Evolutionary conservation across 179 eudicot species (phyloP).

Genomic region (Beta corolliflora): DNA sequence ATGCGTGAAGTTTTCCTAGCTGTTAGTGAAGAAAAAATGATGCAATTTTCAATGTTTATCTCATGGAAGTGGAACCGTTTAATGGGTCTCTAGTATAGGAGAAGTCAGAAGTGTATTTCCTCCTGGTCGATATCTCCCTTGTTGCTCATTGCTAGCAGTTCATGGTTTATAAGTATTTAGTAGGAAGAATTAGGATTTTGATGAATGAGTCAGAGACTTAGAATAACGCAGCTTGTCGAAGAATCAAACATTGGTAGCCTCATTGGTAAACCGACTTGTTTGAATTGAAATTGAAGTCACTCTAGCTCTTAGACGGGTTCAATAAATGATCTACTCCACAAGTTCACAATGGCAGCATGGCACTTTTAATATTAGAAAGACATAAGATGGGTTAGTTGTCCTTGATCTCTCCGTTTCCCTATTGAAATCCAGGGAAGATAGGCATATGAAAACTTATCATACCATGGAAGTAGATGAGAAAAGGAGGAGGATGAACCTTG

Average conservation of each 20-base stretch:
- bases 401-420: neutral
- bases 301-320: neutral
- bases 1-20: neutral
- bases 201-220: neutral
- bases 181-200: neutral
- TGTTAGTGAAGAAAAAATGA: neutral
- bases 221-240: neutral
- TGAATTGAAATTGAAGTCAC: neutral
- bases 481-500: neutral
- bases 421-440: neutral
- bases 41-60: neutral
- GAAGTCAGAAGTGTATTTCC: neutral
- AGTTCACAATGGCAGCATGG: no score
- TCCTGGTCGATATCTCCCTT: neutral
- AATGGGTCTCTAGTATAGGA: neutral
- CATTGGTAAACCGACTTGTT: neutral
- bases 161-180: neutral
- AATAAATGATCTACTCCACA: no score
- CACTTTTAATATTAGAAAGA: neutral
- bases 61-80: neutral
- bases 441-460: no score
- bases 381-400: neutral
- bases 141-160: neutral
- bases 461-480: no score
- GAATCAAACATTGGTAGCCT: neutral